Percentiles rank a stretch among this genome's conserved stretches.
Conservation (phyloP, 2,329 filamentous ascomycete species). For the Pseudohalonectria lignicola region DNA sequence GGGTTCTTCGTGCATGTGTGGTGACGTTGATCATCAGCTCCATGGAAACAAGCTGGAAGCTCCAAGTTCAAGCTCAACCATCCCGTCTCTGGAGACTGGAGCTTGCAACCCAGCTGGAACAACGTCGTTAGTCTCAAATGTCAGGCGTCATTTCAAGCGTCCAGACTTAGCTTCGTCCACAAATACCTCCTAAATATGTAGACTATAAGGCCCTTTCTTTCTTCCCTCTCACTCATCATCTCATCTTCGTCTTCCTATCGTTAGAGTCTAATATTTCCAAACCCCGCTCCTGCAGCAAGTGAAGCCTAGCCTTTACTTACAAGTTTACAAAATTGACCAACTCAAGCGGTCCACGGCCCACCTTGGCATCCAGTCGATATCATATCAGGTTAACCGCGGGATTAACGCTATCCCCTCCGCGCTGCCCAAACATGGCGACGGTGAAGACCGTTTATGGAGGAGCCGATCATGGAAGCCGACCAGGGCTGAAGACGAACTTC, state of each 20-base stretch:
- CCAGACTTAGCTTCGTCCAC: not conserved
- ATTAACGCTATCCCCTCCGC: not conserved
- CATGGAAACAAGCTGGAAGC: no score
- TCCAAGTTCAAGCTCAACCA: no score
- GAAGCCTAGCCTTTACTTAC: no score
- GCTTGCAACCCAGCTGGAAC: no score
- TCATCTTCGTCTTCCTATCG: not conserved
- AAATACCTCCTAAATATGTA: not conserved
- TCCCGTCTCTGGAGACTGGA: no score
- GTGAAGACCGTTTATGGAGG: not conserved
- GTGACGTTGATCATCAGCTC: slow-evolving; percentile 4
- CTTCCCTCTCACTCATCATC: not conserved
- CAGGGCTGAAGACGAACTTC: slow-evolving; percentile 13
- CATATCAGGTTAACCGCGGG: no score
- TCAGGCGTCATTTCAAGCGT: not conserved
- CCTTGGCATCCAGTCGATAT: no score
- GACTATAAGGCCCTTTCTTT: no score
- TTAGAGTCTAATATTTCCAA: not conserved
- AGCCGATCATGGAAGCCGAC: not conserved
- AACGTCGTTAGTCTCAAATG: not conserved
- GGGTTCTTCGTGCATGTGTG: no score
- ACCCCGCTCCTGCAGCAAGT: no score
- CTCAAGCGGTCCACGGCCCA: no score
- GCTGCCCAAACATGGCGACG: not conserved
- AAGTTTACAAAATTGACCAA: no score